phyloP scores from a whole-genome alignment of 2,329 filamentous ascomycete species.

The Hirsutella rhossiliensis region DNA sequence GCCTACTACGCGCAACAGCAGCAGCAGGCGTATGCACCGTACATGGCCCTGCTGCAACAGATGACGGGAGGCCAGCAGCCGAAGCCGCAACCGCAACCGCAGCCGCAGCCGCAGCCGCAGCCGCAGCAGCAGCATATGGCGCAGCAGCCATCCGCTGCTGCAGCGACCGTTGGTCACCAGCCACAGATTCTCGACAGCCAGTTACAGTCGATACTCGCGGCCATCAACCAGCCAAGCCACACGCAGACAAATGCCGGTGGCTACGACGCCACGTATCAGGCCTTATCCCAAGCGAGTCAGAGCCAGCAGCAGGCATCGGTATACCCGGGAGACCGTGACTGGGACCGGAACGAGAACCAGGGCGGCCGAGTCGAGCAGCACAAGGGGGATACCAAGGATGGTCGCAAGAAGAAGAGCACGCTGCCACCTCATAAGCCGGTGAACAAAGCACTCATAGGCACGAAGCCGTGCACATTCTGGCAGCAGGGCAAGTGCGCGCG shows the following conservation, averaged over 20 bases:
- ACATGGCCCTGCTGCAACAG: slow-evolving; percentile 29
- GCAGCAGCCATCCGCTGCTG: background rate
- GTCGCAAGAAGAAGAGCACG: slow-evolving; percentile 27
- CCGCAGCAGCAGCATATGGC: slow-evolving; percentile 2
- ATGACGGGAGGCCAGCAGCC: slow-evolving; percentile 23
- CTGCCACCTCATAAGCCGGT: slow-evolving; percentile 28
- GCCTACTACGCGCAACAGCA: slow-evolving; percentile 14
- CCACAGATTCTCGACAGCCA: slow-evolving; percentile 23
- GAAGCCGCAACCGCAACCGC: slow-evolving; percentile 1
- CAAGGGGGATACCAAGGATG: slow-evolving; percentile 22
- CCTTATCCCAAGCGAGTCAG: slow-evolving; percentile 9
- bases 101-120: background rate
- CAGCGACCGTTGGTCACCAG: slow-evolving; percentile 6
- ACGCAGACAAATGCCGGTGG: background rate
- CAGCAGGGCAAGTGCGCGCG: slow-evolving; percentile 60
- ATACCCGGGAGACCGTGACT: slow-evolving; percentile 19
- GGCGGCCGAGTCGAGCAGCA: slow-evolving; percentile 10
- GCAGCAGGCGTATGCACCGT: slow-evolving; percentile 23
- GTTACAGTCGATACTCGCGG: slow-evolving; percentile 31
- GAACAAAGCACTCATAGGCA: slow-evolving; percentile 49
- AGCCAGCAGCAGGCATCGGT: slow-evolving; percentile 15
- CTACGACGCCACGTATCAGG: slow-evolving; percentile 25
- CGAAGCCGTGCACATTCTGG: slow-evolving; percentile 59
- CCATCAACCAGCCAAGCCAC: slow-evolving; percentile 22
- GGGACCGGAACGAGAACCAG: slow-evolving; percentile 17